Evolutionary conservation across 768 basidiomycete species (phyloP), one percentile per base, ranked within the genome.

Genomic region (Strobilomyces confusus): DNA sequence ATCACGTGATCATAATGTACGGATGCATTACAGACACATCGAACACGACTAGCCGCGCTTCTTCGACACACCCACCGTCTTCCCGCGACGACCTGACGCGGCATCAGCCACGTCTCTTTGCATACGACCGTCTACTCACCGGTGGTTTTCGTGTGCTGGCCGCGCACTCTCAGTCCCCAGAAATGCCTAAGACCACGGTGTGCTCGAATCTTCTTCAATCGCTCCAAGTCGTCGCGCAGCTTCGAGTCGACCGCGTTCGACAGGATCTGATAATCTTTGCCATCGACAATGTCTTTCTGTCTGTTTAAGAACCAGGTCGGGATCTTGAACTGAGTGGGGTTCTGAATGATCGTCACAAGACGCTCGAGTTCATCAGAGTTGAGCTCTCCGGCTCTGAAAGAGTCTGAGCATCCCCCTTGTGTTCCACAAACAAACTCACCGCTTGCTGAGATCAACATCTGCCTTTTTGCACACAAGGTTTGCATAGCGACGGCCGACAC

Each of bases 381-480:
- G 70, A 99, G 88, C 65, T 99, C 97, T 60, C 97, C 97, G 64
- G 97, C 97, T 48, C 97, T 99, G 70, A 22, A 43, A 6, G 47
- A 44, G 30, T 34, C 29, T 56, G 20, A 63, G 56, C 23, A 30
- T 49, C 37, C 43, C 22, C n/a, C 32, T 26, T 26, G 30, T 25
- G 45, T 15, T 30, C 30, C 19, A 38, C 22, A 34, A 29, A n/a
- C 6, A 19, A 23, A 73, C 87, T 56, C 67, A 98, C 97, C 97
- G 91, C 79, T 99, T 99, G 80, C 83, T 92, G 57, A 99, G 83
- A 69, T 98, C 95, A 38, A 99, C 92, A 77, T 98, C 97, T 57
- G 97, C 97, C 81, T 99, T 99, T 78, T 98, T 98, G 86, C 97
- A 98, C 63, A 98, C 95, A 67, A 98, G 76, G 78, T 98, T 98